phyloP scores from a whole-genome alignment of 2,329 filamentous ascomycete species.

The Xylariaceae sp. region DNA sequence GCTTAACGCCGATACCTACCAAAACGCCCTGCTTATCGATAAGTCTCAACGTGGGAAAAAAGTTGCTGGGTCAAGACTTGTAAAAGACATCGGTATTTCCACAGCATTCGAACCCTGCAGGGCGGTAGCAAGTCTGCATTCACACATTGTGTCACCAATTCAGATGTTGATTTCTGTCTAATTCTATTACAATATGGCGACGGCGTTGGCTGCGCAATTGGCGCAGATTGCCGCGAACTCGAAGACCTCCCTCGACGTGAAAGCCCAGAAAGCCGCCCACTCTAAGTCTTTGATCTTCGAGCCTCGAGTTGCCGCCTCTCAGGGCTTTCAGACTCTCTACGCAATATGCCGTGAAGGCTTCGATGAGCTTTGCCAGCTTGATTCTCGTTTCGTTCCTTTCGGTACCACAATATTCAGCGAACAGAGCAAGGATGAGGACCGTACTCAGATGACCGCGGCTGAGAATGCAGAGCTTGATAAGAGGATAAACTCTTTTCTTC shows the following conservation, averaged over 20 bases:
- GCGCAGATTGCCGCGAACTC: slow-evolving; percentile 90
- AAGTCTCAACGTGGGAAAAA: slow-evolving; percentile 25
- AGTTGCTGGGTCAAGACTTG: slow-evolving; percentile 24
- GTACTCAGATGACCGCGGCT: slow-evolving; percentile 78
- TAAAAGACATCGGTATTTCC: not conserved
- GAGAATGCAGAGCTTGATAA: slow-evolving; percentile 85
- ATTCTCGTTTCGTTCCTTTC: slow-evolving; percentile 78
- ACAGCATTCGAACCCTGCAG: not conserved
- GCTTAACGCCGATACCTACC: not conserved
- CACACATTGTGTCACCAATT: not conserved
- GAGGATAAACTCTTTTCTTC: slow-evolving; percentile 82
- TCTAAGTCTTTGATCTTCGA: slow-evolving; percentile 96
- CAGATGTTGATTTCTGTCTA: slow-evolving; percentile 18
- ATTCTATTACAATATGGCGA: slow-evolving; percentile 67
- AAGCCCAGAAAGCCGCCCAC: slow-evolving; percentile 89
- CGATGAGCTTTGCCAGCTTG: slow-evolving; percentile 87
- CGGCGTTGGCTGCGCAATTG: slow-evolving; percentile 90
- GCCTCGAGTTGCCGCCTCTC: slow-evolving; percentile 78
- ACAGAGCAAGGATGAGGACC: slow-evolving; percentile 88
- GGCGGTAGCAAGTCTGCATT: slow-evolving; percentile 1
- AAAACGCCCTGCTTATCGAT: slow-evolving; percentile 23
- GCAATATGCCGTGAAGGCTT: slow-evolving; percentile 88
- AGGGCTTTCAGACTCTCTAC: slow-evolving; percentile 90
- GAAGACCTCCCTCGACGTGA: slow-evolving; percentile 88
- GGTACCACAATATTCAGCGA: slow-evolving; percentile 86